Evolutionary conservation across 768 basidiomycete species (phyloP).

Genomic region (Mycena chlorophos): DNA sequence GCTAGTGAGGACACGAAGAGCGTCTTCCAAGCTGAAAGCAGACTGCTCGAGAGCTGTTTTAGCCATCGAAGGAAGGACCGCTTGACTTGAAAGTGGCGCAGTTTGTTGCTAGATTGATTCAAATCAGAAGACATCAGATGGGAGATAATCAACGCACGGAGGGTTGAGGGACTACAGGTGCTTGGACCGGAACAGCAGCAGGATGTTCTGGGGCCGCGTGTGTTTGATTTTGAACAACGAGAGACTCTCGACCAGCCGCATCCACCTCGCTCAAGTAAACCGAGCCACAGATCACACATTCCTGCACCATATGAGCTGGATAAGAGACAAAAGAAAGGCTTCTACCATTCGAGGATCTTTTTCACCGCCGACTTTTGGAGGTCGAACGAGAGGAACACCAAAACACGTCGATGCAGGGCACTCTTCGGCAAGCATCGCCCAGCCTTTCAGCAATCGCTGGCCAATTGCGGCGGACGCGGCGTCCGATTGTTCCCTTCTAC

Average conservation of each 20-base stretch:
- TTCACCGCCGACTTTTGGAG: constrained; percentile 60
- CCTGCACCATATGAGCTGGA: constrained; percentile 40
- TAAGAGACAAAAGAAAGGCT: constrained; percentile 7
- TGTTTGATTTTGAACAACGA: constrained; percentile 33
- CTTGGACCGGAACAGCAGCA: constrained; percentile 6
- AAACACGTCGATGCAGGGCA: constrained; percentile 70
- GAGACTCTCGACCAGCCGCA: constrained; percentile 47
- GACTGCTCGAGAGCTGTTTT: constrained; percentile 41
- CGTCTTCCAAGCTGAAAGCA: constrained; percentile 49
- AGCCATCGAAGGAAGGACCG: too few species aligned
- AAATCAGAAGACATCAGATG: too few species aligned
- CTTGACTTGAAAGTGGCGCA: too few species aligned
- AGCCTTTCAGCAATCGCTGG: constrained; percentile 72
- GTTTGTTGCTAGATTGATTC: too few species aligned
- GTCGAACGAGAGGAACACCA: constrained; percentile 82
- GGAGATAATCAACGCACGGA: too few species aligned
- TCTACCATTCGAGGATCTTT: constrained; percentile 69
- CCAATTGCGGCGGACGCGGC: constrained; percentile 78
- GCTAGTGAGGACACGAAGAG: constrained; percentile 52
- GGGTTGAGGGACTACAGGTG: not conserved
- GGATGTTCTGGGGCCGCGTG: not conserved
- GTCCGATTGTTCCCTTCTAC: constrained; percentile 80
- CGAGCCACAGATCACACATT: constrained; percentile 74
- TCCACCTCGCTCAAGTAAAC: constrained; percentile 58
- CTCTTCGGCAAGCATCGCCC: constrained; percentile 89